These are phyloP conservation scores for Acacia crassicarpa DNA, from an alignment of 306 rosid species.

Conservation along the genomic window DNA sequence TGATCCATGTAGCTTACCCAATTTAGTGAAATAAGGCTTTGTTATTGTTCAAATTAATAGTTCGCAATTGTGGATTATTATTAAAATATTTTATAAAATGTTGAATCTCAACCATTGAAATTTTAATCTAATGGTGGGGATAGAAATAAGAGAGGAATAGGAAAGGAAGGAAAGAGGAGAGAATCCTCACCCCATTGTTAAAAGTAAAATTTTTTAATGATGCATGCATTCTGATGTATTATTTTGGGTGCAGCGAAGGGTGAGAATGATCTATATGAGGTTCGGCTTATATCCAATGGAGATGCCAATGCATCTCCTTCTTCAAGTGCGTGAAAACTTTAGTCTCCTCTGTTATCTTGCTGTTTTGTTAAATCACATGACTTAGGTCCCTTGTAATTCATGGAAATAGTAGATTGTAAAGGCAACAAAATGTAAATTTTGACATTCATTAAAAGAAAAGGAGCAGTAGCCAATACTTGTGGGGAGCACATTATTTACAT, in stretches of 20 bases:
- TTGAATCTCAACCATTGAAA: no score
- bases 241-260: slow-evolving; percentile 61
- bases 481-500: neutral
- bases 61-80: no score
- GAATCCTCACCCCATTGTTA: no score
- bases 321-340: slow-evolving; percentile 34
- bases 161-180: no score
- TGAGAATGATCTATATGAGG: slow-evolving; percentile 70
- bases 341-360: slow-evolving; percentile 30
- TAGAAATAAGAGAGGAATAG: no score
- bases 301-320: slow-evolving; percentile 47
- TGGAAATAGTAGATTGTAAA: slow-evolving; percentile 37
- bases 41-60: no score
- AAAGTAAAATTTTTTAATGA: no score
- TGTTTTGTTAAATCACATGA: slow-evolving; percentile 37
- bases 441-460: slow-evolving; percentile 26
- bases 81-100: no score
- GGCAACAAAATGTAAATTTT: slow-evolving; percentile 40
- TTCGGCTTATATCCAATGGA: slow-evolving; percentile 68
- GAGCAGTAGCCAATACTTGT: slow-evolving; percentile 10
- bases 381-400: slow-evolving; percentile 45
- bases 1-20: no score
- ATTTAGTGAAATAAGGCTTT: no score
- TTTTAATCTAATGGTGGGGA: no score
- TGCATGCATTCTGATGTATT: slow-evolving; percentile 31